Percentiles rank a stretch among this genome's conserved stretches.
Evolutionary conservation across 1,284 basidiomycete species (phyloP).

Genomic region (Leccinum solheimii): DNA sequence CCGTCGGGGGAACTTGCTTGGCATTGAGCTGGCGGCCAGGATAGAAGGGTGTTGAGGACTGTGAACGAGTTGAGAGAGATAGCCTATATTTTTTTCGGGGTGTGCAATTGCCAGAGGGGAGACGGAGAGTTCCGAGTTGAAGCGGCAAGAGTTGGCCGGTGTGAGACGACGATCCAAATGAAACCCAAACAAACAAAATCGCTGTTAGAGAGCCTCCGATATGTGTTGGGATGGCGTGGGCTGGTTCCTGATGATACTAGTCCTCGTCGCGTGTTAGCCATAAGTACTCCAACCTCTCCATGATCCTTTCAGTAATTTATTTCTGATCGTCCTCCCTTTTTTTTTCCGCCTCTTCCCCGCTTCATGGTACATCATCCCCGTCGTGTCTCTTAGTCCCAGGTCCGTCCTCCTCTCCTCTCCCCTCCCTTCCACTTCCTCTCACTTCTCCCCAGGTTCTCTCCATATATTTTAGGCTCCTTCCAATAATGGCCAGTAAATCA

Average conservation of each 20-base stretch:
- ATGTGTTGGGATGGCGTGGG: not conserved
- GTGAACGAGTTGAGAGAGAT: not conserved
- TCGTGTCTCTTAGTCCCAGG: not conserved
- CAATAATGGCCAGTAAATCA: constrained; percentile 38
- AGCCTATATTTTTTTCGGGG: not conserved
- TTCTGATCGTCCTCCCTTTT: not conserved
- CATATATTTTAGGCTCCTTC: constrained; percentile 1
- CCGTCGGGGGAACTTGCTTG: not conserved
- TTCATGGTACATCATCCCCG: not conserved
- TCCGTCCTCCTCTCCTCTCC: not conserved
- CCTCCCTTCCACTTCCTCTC: not conserved
- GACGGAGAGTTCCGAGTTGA: not conserved
- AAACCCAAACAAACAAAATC: not conserved
- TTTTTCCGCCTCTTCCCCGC: not conserved
- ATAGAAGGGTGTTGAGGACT: not conserved
- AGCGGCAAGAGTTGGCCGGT: not conserved
- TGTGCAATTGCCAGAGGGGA: not conserved
- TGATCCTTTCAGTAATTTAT: not conserved
- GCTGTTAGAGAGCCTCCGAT: not conserved
- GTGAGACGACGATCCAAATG: not conserved
- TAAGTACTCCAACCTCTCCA: not conserved
- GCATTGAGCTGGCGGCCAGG: not conserved
- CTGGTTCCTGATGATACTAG: not conserved
- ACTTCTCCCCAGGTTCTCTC: not conserved
- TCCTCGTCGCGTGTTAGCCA: not conserved